A percentile compares a stretch with the other conserved stretches of the same genome.
Evolutionary conservation across 1,284 basidiomycete species (phyloP).

Genomic region (Apiotrichum porosum): DNA sequence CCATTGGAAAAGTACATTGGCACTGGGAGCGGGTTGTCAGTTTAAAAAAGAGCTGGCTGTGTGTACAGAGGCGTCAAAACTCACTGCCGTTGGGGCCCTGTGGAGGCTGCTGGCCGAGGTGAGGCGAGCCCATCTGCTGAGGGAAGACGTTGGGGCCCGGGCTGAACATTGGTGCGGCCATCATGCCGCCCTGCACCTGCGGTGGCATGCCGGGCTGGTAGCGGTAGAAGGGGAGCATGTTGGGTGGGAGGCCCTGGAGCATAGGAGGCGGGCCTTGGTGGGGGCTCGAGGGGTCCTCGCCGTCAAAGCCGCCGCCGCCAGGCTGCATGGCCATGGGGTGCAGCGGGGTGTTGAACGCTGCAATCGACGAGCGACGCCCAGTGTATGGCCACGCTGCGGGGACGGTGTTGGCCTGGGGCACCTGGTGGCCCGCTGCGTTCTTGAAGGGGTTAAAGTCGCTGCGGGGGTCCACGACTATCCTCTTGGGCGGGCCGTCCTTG

Average conservation of each 20-base stretch:
- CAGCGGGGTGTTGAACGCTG: slow-evolving; percentile 39
- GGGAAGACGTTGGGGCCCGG: slow-evolving; percentile 29
- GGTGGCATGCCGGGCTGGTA: slow-evolving; percentile 36
- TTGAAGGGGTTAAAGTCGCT: slow-evolving; percentile 92
- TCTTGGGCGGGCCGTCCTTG: slow-evolving; percentile 63
- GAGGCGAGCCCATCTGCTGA: slow-evolving; percentile 23
- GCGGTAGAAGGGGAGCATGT: slow-evolving; percentile 32
- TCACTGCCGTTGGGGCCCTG: slow-evolving; percentile 33
- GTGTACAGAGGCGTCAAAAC: slow-evolving; percentile 2
- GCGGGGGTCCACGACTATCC: slow-evolving; percentile 76
- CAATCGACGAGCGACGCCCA: slow-evolving; percentile 78
- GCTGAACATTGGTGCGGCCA: slow-evolving; percentile 36
- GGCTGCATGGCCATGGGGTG: slow-evolving; percentile 13
- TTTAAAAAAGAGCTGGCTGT: slow-evolving; percentile 14
- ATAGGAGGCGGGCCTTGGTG: slow-evolving; percentile 23
- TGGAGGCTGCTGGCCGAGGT: slow-evolving; percentile 22
- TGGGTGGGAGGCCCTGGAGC: slow-evolving; percentile 27
- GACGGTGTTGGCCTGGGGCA: slow-evolving; percentile 65
- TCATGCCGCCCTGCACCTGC: slow-evolving; percentile 21
- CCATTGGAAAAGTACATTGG: slow-evolving; percentile 17
- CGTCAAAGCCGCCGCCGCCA: slow-evolving; percentile 1
- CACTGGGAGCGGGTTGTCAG: too few relatives aligned
- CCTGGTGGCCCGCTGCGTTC: slow-evolving; percentile 47
- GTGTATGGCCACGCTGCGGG: slow-evolving; percentile 78
- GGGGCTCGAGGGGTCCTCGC: slow-evolving; percentile 16